Percentiles rank a stretch among this genome's conserved stretches.
Evolutionary conservation across 192 early-diverging fungal genomes (phyloP).

Genomic region (Coemansia sp.): DNA sequence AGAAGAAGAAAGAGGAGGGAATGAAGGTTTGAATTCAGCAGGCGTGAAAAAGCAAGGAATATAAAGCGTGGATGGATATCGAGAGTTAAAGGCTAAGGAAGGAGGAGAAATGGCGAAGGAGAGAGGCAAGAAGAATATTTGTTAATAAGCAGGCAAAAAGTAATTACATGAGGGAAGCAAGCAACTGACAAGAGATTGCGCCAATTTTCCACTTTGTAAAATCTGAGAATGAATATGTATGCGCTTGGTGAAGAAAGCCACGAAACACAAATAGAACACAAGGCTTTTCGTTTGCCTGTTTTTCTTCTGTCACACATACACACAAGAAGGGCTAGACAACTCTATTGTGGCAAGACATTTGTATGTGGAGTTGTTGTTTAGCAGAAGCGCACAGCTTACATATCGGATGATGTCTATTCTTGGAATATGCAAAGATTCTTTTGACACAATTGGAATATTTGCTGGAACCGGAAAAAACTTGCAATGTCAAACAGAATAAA

Average conservation of each 20-base stretch:
- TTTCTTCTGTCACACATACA: background rate
- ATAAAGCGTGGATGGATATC: too few species aligned
- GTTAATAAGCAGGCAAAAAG: constrained; percentile 2
- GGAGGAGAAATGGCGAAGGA: constrained; percentile 1
- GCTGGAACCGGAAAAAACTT: too few species aligned
- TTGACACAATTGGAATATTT: too few species aligned
- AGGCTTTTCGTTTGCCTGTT: background rate
- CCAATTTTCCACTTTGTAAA: background rate
- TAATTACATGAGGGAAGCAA: too few species aligned
- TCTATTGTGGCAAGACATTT: background rate
- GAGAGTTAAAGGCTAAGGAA: constrained; percentile 3
- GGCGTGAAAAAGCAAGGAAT: constrained; percentile 8
- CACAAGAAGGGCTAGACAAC: background rate
- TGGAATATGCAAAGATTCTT: background rate
- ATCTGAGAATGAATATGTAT: background rate
- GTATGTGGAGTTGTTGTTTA: background rate
- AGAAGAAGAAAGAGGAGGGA: background rate
- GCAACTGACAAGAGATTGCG: constrained; percentile 1
- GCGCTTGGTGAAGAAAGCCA: background rate
- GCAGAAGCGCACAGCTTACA: background rate
- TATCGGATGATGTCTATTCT: background rate
- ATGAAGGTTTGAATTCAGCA: constrained; percentile 1
- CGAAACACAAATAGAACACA: background rate
- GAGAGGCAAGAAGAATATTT: constrained; percentile 4
- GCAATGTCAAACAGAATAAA: background rate